phyloP scores from a whole-genome alignment of 192 early-diverging fungal genomes.

The Rhizophagus clarus region DNA sequence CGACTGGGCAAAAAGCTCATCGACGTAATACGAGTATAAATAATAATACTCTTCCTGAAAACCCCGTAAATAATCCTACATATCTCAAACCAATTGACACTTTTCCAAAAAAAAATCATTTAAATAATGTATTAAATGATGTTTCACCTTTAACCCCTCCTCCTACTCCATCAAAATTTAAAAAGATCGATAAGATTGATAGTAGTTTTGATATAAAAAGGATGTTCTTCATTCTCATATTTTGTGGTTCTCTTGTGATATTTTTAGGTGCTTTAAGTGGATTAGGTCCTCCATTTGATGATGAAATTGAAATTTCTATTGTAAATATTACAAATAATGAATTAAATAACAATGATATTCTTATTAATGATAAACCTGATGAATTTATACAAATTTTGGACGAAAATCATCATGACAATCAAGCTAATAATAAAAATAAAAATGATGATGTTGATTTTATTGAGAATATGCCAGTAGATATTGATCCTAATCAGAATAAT shows the following conservation, averaged over 20 bases:
- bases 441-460: not conserved
- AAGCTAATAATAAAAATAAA: not conserved
- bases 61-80: not conserved
- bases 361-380: not conserved
- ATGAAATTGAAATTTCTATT: not conserved
- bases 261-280: constrained; percentile 19
- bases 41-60: not conserved
- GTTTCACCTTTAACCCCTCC: not conserved
- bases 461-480: not conserved
- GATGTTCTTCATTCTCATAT: not conserved
- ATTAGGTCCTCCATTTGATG: constrained; percentile 9
- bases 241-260: constrained; percentile 11
- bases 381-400: not conserved
- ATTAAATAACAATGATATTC: not conserved
- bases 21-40: not conserved
- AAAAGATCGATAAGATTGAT: not conserved
- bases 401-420: not conserved
- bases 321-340: not conserved
- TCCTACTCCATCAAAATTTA: not conserved
- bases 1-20: not conserved
- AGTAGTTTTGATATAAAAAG: not conserved
- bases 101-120: not conserved
- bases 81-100: not conserved
- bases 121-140: not conserved
- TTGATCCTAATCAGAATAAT: not conserved